These are phyloP conservation scores for Pseudozyma sp. DNA, from an alignment of 1,284 basidiomycete species.

Conservation along the genomic window DNA sequence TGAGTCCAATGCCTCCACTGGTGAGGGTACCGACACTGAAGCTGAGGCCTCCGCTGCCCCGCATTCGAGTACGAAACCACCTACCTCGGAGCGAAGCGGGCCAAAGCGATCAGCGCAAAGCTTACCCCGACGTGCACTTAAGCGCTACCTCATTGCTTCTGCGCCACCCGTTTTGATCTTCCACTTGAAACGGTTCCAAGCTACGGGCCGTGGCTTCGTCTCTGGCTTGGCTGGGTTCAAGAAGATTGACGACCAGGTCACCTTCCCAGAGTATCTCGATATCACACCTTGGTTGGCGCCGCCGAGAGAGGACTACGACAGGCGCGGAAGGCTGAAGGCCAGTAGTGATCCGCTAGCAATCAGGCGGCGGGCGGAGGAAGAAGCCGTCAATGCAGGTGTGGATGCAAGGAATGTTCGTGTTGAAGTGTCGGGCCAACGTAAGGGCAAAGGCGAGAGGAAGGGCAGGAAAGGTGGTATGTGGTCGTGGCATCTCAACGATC, in stretches of 20 bases:
- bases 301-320: constrained; percentile 76
- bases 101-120: constrained; percentile 67
- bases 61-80: not conserved
- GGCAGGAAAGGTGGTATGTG: constrained; percentile 43
- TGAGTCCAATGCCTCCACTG: constrained; percentile 40
- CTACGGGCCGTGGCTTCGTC: constrained; percentile 65
- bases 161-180: constrained; percentile 90
- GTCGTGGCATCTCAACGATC: constrained; percentile 47
- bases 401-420: constrained; percentile 69
- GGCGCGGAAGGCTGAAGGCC: constrained; percentile 70
- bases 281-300: constrained; percentile 87
- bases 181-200: constrained; percentile 91
- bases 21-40: constrained; percentile 40
- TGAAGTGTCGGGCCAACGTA: constrained; percentile 25
- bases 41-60: constrained; percentile 10
- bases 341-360: constrained; percentile 65
- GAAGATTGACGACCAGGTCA: constrained; percentile 85
- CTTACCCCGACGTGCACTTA: constrained; percentile 84
- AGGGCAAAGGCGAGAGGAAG: constrained; percentile 11
- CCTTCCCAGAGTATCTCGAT: constrained; percentile 87
- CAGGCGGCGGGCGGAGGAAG: constrained; percentile 56
- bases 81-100: constrained; percentile 11
- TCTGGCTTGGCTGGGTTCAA: constrained; percentile 73
- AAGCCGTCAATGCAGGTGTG: constrained; percentile 64
- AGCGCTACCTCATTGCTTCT: constrained; percentile 88